Evolutionary conservation across 257 asterid species (phyloP), one percentile per base, ranked within the genome.

Genomic region (Solanum chaucha): DNA sequence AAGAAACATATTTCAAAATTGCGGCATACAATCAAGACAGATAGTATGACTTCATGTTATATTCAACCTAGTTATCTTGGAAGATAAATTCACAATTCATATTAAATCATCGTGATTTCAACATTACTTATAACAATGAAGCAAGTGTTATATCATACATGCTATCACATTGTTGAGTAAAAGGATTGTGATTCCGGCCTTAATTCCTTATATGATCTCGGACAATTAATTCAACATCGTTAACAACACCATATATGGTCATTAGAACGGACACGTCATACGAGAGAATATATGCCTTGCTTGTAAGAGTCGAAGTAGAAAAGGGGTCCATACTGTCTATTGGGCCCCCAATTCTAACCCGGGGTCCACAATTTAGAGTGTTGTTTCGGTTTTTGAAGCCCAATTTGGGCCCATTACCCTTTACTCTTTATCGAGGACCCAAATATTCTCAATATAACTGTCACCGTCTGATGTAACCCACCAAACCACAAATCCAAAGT

Each of bases 251-350:
- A 17, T 51, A 51, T 51, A 55, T 88, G 90, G 86, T 48, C 35
- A 24, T 77, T 68, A 88, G 87, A 89, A 90, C 5, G 77, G 24
- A 28, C 28, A 28, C 28, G 28, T 28, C 28, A 32, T 32, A 32
- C 34, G 3, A 78, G 91, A 74, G 92, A 89, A 95, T 94, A 68
- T 86, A 93, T 94, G 74, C 98, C 82, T 95, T 95, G 98, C 98
- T 88, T 95, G 96, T 58, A 87, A 88, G 88, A 92, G 75, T 94
- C 83, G 94, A 83, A 41, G 71, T 36, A 75, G 89, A 78, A 6
- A 41, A 14, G 92, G 96, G 93, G 17, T 91, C 93, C 90, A 38
- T 71, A 59, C 48, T 55, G 77, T 65, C 88, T 89, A 88, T 88
- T 89, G 90, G 90, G 90, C 89, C 89, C 89, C 86, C 86, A 83